phyloP scores from a whole-genome alignment of 2,329 filamentous ascomycete genomes.

The Boeremia exigua region DNA sequence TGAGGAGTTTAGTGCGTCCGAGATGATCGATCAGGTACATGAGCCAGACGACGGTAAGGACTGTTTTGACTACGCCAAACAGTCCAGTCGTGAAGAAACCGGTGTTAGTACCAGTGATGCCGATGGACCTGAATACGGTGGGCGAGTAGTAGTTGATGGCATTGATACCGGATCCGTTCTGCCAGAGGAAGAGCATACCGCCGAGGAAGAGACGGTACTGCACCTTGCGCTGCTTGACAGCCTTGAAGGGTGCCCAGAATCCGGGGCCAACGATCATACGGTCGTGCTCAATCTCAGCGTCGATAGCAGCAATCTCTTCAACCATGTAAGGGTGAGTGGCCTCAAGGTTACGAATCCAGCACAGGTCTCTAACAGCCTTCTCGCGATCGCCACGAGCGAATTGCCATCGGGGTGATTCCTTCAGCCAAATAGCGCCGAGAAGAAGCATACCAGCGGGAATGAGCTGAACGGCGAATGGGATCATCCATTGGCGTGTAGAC shows the following conservation, averaged over 20 bases:
- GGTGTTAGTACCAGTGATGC: slow-evolving; percentile 65
- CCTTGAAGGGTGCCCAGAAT: slow-evolving; percentile 66
- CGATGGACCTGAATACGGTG: slow-evolving; percentile 71
- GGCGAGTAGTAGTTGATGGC: slow-evolving; percentile 78
- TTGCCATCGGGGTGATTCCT: slow-evolving; percentile 55
- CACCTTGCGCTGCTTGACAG: slow-evolving; percentile 56
- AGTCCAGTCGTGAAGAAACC: slow-evolving; percentile 73
- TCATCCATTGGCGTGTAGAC: slow-evolving; percentile 54
- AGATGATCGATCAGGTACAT: slow-evolving; percentile 71
- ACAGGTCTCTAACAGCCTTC: slow-evolving; percentile 53
- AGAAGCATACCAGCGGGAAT: slow-evolving; percentile 68
- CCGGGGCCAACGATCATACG: slow-evolving; percentile 68
- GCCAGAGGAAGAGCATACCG: slow-evolving; percentile 76
- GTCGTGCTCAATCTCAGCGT: slow-evolving; percentile 71
- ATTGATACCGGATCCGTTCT: slow-evolving; percentile 79
- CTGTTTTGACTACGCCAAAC: slow-evolving; percentile 78
- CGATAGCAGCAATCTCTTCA: slow-evolving; percentile 75
- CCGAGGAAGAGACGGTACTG: slow-evolving; percentile 77
- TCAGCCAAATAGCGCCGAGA: slow-evolving; percentile 52
- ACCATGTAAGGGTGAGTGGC: slow-evolving; percentile 69
- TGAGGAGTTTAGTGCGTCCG: slow-evolving; percentile 67
- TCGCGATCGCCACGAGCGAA: slow-evolving; percentile 51
- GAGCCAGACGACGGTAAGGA: slow-evolving; percentile 72
- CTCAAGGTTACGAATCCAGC: slow-evolving; percentile 69
- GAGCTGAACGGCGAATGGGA: slow-evolving; percentile 68